Evolutionary conservation across 2,329 filamentous ascomycete species (phyloP).

Genomic region (Fusarium incarnatum): DNA sequence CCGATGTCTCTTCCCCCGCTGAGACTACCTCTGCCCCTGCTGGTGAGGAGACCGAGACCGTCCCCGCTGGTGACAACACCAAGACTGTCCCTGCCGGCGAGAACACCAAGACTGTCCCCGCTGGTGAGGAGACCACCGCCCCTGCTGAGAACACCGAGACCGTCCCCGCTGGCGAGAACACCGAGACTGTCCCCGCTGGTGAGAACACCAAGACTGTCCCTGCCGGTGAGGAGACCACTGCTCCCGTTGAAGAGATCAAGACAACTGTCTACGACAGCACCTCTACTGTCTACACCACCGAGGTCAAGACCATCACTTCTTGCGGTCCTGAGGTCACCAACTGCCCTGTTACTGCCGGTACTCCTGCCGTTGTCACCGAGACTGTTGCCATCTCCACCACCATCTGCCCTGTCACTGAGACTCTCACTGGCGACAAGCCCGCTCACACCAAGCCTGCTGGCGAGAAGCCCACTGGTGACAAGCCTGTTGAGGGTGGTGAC

Average conservation of each 20-base stretch:
- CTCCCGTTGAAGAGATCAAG: conserved; percentile 47
- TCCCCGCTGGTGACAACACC: conserved; percentile 8
- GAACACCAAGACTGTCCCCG: neutral
- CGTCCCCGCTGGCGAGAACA: conserved; percentile 25
- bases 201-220: neutral
- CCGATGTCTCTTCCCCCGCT: no score
- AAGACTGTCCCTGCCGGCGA: conserved; percentile 1
- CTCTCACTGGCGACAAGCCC: conserved; percentile 43
- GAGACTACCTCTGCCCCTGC: no score
- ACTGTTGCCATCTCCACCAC: conserved; percentile 70
- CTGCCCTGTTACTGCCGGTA: conserved; percentile 62
- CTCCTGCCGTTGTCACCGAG: conserved; percentile 62
- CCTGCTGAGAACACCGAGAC: conserved; percentile 32
- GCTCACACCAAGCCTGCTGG: conserved; percentile 22
- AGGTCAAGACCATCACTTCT: conserved; percentile 62
- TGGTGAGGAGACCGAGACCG: conserved; percentile 27
- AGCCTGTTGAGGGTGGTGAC: conserved; percentile 25
- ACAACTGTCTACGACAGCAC: conserved; percentile 56
- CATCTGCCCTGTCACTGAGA: conserved; percentile 70
- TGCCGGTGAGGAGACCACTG: conserved; percentile 13
- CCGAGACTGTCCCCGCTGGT: conserved; percentile 26
- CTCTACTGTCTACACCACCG: conserved; percentile 64
- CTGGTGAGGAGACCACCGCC: conserved; percentile 2
- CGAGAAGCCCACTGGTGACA: conserved; percentile 25
- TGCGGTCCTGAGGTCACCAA: conserved; percentile 60